These are phyloP conservation scores for Neobulgaria alba DNA, from an alignment of 2,329 filamentous ascomycete species.

Conservation along the genomic window DNA sequence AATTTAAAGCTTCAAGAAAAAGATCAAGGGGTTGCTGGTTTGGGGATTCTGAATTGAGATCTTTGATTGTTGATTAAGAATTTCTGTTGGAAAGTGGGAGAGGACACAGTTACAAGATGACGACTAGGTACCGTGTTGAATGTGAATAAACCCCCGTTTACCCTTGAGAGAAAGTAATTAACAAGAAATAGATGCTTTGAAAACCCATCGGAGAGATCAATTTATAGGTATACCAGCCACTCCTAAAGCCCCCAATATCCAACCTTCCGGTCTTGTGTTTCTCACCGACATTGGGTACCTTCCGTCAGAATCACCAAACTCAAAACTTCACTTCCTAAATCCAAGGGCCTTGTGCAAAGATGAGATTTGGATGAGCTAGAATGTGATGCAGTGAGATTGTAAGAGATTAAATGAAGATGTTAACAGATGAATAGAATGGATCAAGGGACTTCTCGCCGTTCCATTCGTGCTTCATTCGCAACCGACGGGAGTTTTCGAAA, in stretches of 20 bases:
- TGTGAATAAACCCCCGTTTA: conserved; percentile 38
- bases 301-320: background rate
- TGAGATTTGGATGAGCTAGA: background rate
- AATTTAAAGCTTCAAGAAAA: too few species aligned
- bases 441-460: conserved; percentile 88
- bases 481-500: conserved; percentile 77
- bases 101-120: conserved; percentile 47
- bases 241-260: background rate
- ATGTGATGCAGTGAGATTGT: background rate
- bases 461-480: conserved; percentile 96
- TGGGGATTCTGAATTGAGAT: too few species aligned
- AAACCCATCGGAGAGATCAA: conserved; percentile 87
- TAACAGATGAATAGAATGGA: conserved; percentile 88
- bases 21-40: too few species aligned
- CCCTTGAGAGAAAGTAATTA: background rate
- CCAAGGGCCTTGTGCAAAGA: too few species aligned
- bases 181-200: conserved; percentile 45
- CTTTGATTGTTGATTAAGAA: too few species aligned
- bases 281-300: background rate
- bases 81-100: too few species aligned
- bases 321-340: conserved; percentile 1
- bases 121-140: conserved; percentile 61
- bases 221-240: conserved; percentile 53
- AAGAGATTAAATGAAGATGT: conserved; percentile 6
- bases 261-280: background rate